These are phyloP conservation scores for Papiliotrema nemorosa DNA, from an alignment of 1,284 basidiomycete genomes.

Conservation along the genomic window DNA sequence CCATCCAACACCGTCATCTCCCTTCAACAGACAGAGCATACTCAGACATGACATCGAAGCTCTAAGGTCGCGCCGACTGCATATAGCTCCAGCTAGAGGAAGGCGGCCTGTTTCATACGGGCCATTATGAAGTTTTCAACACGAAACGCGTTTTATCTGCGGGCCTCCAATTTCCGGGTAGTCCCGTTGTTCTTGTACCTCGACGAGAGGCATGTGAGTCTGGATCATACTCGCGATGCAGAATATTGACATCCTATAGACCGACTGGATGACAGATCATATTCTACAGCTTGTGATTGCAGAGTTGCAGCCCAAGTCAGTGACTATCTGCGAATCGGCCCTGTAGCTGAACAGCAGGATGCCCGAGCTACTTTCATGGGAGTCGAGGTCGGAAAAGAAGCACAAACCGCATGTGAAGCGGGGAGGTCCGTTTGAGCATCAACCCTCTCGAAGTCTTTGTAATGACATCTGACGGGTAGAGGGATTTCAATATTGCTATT, in stretches of 20 bases:
- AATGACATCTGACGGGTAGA: conserved; percentile 20
- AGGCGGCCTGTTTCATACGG: too few relatives aligned
- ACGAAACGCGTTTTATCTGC: conserved; percentile 43
- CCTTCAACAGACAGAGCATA: too few relatives aligned
- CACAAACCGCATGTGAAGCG: conserved; percentile 45
- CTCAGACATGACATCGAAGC: too few relatives aligned
- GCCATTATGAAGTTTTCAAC: conserved; percentile 42
- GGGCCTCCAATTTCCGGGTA: conserved; percentile 43
- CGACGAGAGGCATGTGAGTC: conserved; percentile 45
- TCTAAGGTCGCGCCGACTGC: too few relatives aligned
- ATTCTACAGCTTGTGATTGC: conserved; percentile 41
- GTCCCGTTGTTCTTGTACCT: conserved; percentile 45
- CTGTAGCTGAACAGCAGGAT: conserved; percentile 16
- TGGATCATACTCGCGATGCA: not conserved
- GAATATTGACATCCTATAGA: conserved; percentile 11
- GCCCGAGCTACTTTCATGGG: conserved; percentile 24
- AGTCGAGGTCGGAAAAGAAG: conserved; percentile 28
- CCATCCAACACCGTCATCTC: too few relatives aligned
- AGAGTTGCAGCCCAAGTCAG: conserved; percentile 35
- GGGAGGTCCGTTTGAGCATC: conserved; percentile 29
- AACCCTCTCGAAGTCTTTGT: too few relatives aligned
- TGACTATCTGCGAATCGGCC: not conserved
- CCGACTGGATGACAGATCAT: conserved; percentile 44
- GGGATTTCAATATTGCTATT: conserved; percentile 47
- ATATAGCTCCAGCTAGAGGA: too few relatives aligned